Evolutionary conservation across 2,329 filamentous ascomycete genomes (phyloP), one percentile per base, ranked within the genome.

Genomic region (Neofusicoccum umdonicola): DNA sequence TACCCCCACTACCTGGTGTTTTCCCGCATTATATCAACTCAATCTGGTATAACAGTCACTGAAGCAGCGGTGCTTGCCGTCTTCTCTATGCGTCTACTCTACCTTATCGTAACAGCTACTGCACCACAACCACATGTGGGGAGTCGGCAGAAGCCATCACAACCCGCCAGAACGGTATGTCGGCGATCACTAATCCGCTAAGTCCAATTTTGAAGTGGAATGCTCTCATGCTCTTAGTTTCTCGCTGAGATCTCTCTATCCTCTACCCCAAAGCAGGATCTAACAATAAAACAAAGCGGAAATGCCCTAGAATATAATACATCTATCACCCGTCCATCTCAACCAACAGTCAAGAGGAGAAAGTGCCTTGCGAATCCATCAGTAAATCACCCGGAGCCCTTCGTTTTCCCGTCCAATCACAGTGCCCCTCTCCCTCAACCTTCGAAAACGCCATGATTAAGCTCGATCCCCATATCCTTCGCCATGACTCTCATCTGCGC

Each of bases 361-460:
- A 7, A n/a, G 44, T 48, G 7, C 44, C 27, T 22, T n/a, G 6
- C 22, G 9, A 31, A 3, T 50, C 12, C 22, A 8, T n/a, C 27
- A 31, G 5, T n/a, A 35, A 3, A 19, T 7, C 27, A 31, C 4
- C 6, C 27, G 4, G 17, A 19, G 7, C 31, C 15, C 9, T 34
- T 37, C 4, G 2, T 3, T 3, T 22, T 22, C 41, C 7, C 2
- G 37, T n/a, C 2, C 9, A 9, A 9, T 12, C 15, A n/a, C 39
- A 22, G 22, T 22, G 3, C 27, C 27, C 27, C 5, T 7, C 27
- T 31, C 27, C 27, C 27, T 67, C 57, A 97, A 3, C 94, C 93
- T 64, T 96, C 92, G 79, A 97, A 97, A 2, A 97, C 85, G 45
- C 88, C 87, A 75, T 96, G 92, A 74, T 96, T 90, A 69, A 98